These are phyloP conservation scores for Asparagopsis taxiformis DNA, from an alignment of 31 red algal genomes.

Conservation along the genomic window DNA sequence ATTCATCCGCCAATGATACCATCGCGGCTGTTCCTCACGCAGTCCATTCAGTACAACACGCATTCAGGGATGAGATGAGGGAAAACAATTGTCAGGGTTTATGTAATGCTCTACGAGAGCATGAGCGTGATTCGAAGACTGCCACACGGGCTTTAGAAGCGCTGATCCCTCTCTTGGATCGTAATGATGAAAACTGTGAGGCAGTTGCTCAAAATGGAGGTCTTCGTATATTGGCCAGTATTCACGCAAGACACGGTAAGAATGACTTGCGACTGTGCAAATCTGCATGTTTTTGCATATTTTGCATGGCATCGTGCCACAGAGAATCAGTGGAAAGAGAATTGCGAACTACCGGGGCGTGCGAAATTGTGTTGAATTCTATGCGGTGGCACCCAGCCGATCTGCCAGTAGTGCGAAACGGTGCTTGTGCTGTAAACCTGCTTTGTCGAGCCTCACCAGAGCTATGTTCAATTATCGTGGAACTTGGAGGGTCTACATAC, in stretches of 20 bases:
- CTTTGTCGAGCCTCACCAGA: slow-evolving; percentile 23
- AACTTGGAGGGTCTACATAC: slow-evolving; percentile 14
- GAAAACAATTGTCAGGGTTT: slow-evolving; percentile 17
- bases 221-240: slow-evolving; percentile 13
- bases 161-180: slow-evolving; percentile 23
- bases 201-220: slow-evolving; percentile 2
- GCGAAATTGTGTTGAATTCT: slow-evolving; percentile 30
- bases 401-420: slow-evolving; percentile 40
- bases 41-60: slow-evolving; percentile 18
- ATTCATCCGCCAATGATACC: background rate
- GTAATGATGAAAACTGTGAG: slow-evolving; percentile 30
- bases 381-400: slow-evolving; percentile 22
- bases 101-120: slow-evolving; percentile 21
- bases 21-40: background rate
- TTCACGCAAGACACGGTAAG: slow-evolving; percentile 34
- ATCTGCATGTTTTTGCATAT: slow-evolving; percentile 39
- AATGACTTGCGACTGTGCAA: slow-evolving; percentile 31
- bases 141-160: slow-evolving; percentile 46
- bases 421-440: slow-evolving; percentile 18
- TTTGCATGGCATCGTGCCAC: slow-evolving; percentile 9
- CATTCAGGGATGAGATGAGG: slow-evolving; percentile 27
- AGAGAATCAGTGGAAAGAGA: slow-evolving; percentile 27
- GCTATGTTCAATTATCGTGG: slow-evolving; percentile 24
- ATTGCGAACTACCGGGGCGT: slow-evolving; percentile 29
- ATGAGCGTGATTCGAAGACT: slow-evolving; percentile 16